Evolutionary conservation across 2,329 filamentous ascomycete genomes (phyloP).

Genomic region (Penicillium sp.): DNA sequence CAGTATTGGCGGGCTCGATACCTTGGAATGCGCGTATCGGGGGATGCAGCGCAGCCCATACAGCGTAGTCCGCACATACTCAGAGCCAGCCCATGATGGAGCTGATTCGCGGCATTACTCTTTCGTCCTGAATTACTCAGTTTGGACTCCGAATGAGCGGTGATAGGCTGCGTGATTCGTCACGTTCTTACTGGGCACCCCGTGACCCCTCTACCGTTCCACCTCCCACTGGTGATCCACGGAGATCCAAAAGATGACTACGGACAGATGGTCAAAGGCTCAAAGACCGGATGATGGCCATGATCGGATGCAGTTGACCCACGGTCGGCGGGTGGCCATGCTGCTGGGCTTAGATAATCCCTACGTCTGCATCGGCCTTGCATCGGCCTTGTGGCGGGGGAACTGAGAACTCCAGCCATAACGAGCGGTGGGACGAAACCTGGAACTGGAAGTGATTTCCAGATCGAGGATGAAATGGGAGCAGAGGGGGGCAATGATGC

Average conservation of each 20-base stretch:
- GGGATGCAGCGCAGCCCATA: background rate
- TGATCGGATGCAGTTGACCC: constrained; percentile 8
- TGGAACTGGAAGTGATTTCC: background rate
- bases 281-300: constrained; percentile 5
- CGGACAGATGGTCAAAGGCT: background rate
- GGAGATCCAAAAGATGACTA: background rate
- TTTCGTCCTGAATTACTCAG: background rate
- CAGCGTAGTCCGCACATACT: no score
- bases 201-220: constrained; percentile 6
- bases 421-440: background rate
- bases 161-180: constrained; percentile 1
- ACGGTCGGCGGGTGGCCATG: constrained; percentile 16
- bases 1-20: background rate
- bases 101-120: constrained; percentile 4
- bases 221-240: background rate
- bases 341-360: constrained; percentile 11
- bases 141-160: background rate
- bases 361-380: background rate
- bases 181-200: constrained; percentile 3
- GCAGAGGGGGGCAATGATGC: background rate
- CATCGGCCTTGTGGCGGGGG: background rate
- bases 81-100: background rate
- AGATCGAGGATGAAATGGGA: background rate
- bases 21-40: constrained; percentile 4
- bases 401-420: background rate